Evolutionary conservation across 2,329 filamentous ascomycete genomes (phyloP).

Genomic region (Tolypocladium sp.): DNA sequence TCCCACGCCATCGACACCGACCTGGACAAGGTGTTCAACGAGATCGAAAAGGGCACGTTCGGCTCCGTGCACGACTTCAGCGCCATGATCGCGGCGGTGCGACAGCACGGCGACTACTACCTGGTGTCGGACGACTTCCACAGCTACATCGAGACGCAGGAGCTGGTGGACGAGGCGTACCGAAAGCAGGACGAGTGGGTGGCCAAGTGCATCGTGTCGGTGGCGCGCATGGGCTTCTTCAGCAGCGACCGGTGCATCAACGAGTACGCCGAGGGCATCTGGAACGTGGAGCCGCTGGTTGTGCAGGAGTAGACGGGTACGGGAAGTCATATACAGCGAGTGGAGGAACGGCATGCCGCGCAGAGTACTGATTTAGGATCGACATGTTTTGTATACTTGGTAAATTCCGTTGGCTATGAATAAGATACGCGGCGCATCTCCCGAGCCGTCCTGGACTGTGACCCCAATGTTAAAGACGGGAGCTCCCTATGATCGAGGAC

Average conservation of each 20-base stretch:
- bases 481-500: no score
- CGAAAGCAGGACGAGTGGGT: constrained; percentile 89
- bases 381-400: neutral
- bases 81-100: constrained; percentile 76
- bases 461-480: neutral
- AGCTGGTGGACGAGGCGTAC: constrained; percentile 85
- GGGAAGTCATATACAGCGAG: neutral
- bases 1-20: constrained; percentile 67
- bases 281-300: constrained; percentile 82
- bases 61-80: constrained; percentile 70
- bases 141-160: constrained; percentile 86
- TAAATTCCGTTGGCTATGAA: neutral
- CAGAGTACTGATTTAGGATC: neutral
- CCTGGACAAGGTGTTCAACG: constrained; percentile 72
- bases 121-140: constrained; percentile 96
- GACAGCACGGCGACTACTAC: constrained; percentile 94
- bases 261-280: constrained; percentile 94
- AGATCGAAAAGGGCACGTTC: constrained; percentile 73
- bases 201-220: constrained; percentile 78
- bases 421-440: neutral
- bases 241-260: constrained; percentile 90
- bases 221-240: constrained; percentile 96
- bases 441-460: neutral
- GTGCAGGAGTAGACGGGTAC: constrained; percentile 24
- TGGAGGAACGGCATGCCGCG: neutral